A percentile compares a stretch with the other conserved stretches of the same genome.
Conservation (phyloP, 2,329 filamentous ascomycete species). For the Fusarium bulbicola region DNA sequence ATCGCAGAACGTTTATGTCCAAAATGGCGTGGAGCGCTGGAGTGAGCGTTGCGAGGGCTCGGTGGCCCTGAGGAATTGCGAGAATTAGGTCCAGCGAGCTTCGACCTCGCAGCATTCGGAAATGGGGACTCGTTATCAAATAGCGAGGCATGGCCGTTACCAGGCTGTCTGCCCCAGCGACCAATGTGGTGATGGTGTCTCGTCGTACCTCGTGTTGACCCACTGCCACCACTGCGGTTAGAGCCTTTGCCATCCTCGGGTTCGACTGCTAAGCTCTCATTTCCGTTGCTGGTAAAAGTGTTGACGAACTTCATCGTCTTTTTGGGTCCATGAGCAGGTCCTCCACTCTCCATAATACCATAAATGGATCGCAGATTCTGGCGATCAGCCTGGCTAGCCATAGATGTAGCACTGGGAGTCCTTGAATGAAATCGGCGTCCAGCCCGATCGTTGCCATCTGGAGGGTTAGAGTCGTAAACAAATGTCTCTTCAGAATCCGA, state of each 20-base stretch:
- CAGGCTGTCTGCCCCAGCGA: conserved; percentile 76
- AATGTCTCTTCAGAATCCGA: conserved; percentile 99
- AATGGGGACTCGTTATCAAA: conserved; percentile 85
- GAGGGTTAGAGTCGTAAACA: conserved; percentile 98
- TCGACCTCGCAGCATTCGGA: conserved; percentile 70
- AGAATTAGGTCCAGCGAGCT: conserved; percentile 65
- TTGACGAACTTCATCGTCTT: conserved; percentile 98
- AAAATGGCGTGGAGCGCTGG: conserved; percentile 42
- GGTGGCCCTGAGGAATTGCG: conserved; percentile 74
- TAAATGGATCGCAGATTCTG: conserved; percentile 72
- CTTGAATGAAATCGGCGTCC: conserved; percentile 88
- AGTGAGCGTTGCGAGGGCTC: conserved; percentile 69
- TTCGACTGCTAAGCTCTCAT: conserved; percentile 61
- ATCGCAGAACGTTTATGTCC: conserved; percentile 61
- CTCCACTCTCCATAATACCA: conserved; percentile 69
- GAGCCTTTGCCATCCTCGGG: conserved; percentile 73
- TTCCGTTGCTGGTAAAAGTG: conserved; percentile 71
- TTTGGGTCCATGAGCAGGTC: conserved; percentile 62
- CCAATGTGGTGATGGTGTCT: conserved; percentile 81
- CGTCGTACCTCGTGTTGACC: conserved; percentile 71
- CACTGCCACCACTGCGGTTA: conserved; percentile 66
- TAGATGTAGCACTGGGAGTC: conserved; percentile 92
- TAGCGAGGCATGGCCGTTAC: conserved; percentile 74
- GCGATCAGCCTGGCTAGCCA: conserved; percentile 73
- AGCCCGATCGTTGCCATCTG: conserved; percentile 66